A percentile compares a stretch with the other conserved stretches of the same genome.
Conservation (phyloP, 2,329 filamentous ascomycete species). For the Fusarium camptoceras region DNA sequence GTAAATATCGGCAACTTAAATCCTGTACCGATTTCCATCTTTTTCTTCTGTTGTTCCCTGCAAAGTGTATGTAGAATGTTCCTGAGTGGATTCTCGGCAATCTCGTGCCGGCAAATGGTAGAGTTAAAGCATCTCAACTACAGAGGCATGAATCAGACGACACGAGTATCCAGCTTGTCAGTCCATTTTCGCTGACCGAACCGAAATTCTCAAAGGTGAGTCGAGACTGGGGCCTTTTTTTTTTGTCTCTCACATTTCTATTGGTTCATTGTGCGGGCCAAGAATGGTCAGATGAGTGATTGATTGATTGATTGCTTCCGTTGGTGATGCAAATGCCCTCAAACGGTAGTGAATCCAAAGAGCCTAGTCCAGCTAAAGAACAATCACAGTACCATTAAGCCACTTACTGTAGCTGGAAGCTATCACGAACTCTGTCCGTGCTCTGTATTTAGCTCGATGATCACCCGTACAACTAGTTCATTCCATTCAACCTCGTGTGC, state of each 20-base stretch:
- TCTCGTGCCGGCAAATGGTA: slow-evolving; percentile 32
- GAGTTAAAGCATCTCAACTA: slow-evolving; percentile 8
- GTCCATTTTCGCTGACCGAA: slow-evolving; percentile 41
- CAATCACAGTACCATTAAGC: neutral
- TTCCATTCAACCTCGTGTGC: slow-evolving; percentile 32
- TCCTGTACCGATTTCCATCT: slow-evolving; percentile 22
- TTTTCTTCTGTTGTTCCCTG: neutral
- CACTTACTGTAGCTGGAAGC: neutral
- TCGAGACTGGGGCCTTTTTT: slow-evolving; percentile 14
- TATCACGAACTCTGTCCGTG: slow-evolving; percentile 26
- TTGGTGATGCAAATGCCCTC: neutral
- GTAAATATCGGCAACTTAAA: slow-evolving; percentile 3
- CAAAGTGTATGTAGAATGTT: slow-evolving; percentile 7
- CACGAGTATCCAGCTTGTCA: slow-evolving; percentile 3
- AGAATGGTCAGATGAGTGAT: slow-evolving; percentile 7
- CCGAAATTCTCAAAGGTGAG: slow-evolving; percentile 25
- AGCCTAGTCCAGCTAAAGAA: slow-evolving; percentile 2
- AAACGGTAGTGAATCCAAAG: neutral
- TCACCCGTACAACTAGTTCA: slow-evolving; percentile 12
- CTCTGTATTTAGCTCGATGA: slow-evolving; percentile 27
- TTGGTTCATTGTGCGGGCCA: slow-evolving; percentile 24
- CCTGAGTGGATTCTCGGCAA: slow-evolving; percentile 36
- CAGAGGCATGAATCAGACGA: slow-evolving; percentile 21
- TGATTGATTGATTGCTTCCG: neutral
- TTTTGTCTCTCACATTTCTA: slow-evolving; percentile 14